A percentile compares a stretch with the other conserved stretches of the same genome.
Evolutionary conservation across 1,284 basidiomycete species (phyloP).

Genomic region (Pulchroboletus neoregius): DNA sequence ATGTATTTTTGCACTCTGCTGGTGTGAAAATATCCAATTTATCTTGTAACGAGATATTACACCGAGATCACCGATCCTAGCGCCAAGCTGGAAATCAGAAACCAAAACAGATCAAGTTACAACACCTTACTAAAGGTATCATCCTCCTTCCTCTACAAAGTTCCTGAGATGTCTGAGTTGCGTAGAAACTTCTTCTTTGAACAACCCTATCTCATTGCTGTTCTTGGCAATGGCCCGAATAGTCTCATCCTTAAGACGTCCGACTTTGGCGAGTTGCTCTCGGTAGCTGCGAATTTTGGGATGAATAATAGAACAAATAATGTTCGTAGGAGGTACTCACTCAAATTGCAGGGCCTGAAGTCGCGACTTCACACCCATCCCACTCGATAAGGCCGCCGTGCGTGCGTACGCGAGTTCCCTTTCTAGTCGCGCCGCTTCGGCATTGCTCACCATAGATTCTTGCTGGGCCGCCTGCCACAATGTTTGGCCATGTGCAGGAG

Average conservation of each 20-base stretch:
- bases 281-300: constrained; percentile 49
- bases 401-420: constrained; percentile 65
- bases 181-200: constrained; percentile 71
- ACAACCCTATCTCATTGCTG: constrained; percentile 71
- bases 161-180: constrained; percentile 62
- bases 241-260: constrained; percentile 68
- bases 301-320: constrained; percentile 6
- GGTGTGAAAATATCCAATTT: constrained; percentile 8
- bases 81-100: not conserved
- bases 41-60: not conserved
- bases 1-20: not conserved
- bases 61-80: constrained; percentile 1
- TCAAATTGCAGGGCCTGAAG: constrained; percentile 64
- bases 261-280: constrained; percentile 71
- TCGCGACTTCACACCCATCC: constrained; percentile 73
- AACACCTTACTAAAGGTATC: constrained; percentile 1
- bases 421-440: constrained; percentile 60
- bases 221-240: constrained; percentile 77
- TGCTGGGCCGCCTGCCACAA: constrained; percentile 62
- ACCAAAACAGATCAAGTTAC: not conserved
- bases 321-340: constrained; percentile 32
- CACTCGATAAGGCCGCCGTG: constrained; percentile 69
- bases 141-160: constrained; percentile 55
- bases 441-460: constrained; percentile 59
- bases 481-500: constrained; percentile 6